Percentiles rank a stretch among this genome's conserved stretches.
Evolutionary conservation across 2,329 filamentous ascomycete genomes (phyloP).

Genomic region (Emergomyces pasteurianus): DNA sequence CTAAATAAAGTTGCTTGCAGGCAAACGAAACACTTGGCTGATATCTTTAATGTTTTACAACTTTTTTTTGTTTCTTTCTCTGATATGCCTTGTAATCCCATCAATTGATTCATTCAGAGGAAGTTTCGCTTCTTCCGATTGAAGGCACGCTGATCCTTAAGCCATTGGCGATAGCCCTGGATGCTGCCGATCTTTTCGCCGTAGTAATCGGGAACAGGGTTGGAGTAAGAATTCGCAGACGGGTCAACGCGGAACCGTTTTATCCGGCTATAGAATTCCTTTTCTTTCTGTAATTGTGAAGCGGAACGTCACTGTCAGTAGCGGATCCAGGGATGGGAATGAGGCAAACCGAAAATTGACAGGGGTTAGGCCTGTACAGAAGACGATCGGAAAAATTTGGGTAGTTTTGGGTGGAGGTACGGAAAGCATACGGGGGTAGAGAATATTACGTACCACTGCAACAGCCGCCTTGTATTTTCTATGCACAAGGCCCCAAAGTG

Average conservation of each 20-base stretch:
- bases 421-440: not conserved
- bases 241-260: constrained; percentile 90
- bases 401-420: no score
- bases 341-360: not conserved
- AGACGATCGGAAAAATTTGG: no score
- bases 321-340: not conserved
- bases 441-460: constrained; percentile 45
- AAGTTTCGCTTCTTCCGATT: constrained; percentile 65
- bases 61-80: not conserved
- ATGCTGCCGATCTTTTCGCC: constrained; percentile 97
- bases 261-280: constrained; percentile 82
- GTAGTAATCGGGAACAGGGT: constrained; percentile 95
- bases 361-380: no score
- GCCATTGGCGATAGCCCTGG: constrained; percentile 80
- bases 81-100: not conserved
- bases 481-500: constrained; percentile 66
- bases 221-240: constrained; percentile 72
- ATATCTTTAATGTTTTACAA: not conserved
- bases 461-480: constrained; percentile 60
- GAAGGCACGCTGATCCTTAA: constrained; percentile 95
- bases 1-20: not conserved
- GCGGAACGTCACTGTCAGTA: not conserved
- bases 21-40: not conserved
- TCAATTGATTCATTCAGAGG: constrained; percentile 13
- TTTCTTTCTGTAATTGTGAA: constrained; percentile 57